phyloP scores from a whole-genome alignment of 352 stramenopile genomes.

The Saprolegnia diclina region DNA sequence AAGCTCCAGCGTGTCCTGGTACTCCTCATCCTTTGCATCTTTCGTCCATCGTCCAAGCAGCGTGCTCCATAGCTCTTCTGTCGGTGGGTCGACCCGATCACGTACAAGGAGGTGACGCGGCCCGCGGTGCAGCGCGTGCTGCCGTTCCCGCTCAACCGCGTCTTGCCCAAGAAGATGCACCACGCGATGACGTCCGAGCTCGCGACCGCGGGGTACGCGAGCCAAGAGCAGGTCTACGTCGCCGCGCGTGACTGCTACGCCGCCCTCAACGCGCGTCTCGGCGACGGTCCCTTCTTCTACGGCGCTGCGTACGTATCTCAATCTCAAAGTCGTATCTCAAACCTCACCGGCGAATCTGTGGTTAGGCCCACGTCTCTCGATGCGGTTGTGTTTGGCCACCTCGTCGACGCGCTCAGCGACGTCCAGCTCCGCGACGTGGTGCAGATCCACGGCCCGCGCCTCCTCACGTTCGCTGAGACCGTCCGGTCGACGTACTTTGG shows the following conservation, averaged over 20 bases:
- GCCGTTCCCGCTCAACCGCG: constrained; percentile 75
- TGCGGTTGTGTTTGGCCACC: constrained; percentile 74
- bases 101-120: constrained; percentile 78
- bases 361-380: constrained; percentile 56
- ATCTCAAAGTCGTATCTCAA: background rate
- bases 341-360: background rate
- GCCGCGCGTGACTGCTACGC: constrained; percentile 81
- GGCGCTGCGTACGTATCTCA: constrained; percentile 32
- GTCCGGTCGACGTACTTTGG: constrained; percentile 72
- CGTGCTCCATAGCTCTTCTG: constrained; percentile 46
- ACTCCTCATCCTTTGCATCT: background rate
- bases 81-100: constrained; percentile 77
- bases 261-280: constrained; percentile 73
- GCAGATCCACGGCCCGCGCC: constrained; percentile 63
- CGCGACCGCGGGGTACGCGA: constrained; percentile 45
- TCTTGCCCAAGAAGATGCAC: constrained; percentile 83
- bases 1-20: constrained; percentile 76
- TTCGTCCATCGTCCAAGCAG: constrained; percentile 3
- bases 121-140: constrained; percentile 75
- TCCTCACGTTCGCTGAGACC: constrained; percentile 62
- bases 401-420: constrained; percentile 73
- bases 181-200: constrained; percentile 56
- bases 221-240: constrained; percentile 73
- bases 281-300: constrained; percentile 63
- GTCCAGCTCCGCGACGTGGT: constrained; percentile 60